Evolutionary conservation across 345 rosid species (phyloP), one percentile per base, ranked within the genome.

Genomic region (Gossypium bickii): DNA sequence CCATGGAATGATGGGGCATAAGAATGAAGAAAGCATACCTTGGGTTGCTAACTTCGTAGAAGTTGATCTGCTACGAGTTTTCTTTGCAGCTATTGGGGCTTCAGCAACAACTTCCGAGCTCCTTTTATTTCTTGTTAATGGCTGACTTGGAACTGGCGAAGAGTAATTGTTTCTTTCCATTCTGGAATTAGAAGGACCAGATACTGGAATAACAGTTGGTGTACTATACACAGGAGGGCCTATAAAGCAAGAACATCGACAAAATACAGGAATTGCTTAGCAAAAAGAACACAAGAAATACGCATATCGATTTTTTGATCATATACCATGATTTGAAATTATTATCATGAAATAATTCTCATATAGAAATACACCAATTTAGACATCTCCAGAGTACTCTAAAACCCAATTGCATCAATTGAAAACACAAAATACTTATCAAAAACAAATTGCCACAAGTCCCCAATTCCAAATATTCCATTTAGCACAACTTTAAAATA

Each of bases 91-190:
- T 7, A 74, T 80, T 72, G 83, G 82, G 45, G 80, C 87, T 78
- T 79, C 84, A 6, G n/a, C 3, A 13, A 74, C 81, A 77, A 41
- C 70, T 20, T 71, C 84, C 65, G 74, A 75, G 55, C 78, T 80
- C 49, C 81, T 79, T 82, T 93, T 81, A 78, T 91, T 94, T 75
- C 88, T 78, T 12, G 86, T 78, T 64, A 73, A 57, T 66, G 87
- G 60, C 24, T 74, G 85, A 72, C 38, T 82, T 41, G 79, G 55
- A 64, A 48, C 72, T 10, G 83, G 86, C 13, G 88, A 65, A 17
- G 87, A 66, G 44, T 70, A 41, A 45, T 74, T 76, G 74, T 44
- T 72, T 10, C 45, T 71, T 44, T 81, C 74, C 44, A 62, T 67
- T 38, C 59, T 66, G 45, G 76, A 67, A 62, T 74, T 88, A 20